Evolutionary conservation across 2,329 filamentous ascomycete genomes (phyloP), one percentile per base, ranked within the genome.

Genomic region (Talaromyces verruculosus): DNA sequence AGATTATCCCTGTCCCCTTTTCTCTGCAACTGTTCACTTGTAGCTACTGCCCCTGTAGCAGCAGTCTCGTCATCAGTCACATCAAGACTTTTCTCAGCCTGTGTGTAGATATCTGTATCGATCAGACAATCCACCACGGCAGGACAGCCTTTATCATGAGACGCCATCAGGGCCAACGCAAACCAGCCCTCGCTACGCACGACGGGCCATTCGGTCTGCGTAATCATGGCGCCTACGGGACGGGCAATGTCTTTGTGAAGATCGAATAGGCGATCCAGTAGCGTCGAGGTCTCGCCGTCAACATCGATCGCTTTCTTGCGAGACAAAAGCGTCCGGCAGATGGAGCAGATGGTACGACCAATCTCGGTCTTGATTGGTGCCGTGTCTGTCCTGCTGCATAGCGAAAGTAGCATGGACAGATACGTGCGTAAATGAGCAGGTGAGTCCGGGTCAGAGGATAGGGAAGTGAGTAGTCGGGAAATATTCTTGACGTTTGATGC

Each of bases 141-240:
- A 11, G 65, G 55, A 65, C 74, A 72, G 1, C 80, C 79, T 0
- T 70, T 67, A 19, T 70, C 69, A 59, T 67, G 75, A 6, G 76
- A 77, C 10, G 79, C 79, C 76, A 83, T 81, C 53, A 84, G 67
- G 4, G 81, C 81, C 33, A 84, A 70, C 15, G 80, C 80, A 71
- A 84, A 83, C 77, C 81, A 82, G 1, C 81, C 82, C 70, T 84
- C 82, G 59, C 80, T 81, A 25, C 79, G 75, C 55, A 83, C 77
- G 39, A 83, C 78, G 22, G 81, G 79, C 78, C 81, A 83, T 65
- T 81, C 78, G 5, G 78, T 76, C 65, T 83, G 81, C 2, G 75
- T 75, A 25, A 81, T 71, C 79, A 84, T 82, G 30, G 76, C 75
- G 55, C 75, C 77, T 39, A 82, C 65, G 15, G 81, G 79, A 28